Evolutionary conservation across 495 filamentous ascomycete species (phyloP), one percentile per base, ranked within the genome.

Genomic region (Podospora comata): DNA sequence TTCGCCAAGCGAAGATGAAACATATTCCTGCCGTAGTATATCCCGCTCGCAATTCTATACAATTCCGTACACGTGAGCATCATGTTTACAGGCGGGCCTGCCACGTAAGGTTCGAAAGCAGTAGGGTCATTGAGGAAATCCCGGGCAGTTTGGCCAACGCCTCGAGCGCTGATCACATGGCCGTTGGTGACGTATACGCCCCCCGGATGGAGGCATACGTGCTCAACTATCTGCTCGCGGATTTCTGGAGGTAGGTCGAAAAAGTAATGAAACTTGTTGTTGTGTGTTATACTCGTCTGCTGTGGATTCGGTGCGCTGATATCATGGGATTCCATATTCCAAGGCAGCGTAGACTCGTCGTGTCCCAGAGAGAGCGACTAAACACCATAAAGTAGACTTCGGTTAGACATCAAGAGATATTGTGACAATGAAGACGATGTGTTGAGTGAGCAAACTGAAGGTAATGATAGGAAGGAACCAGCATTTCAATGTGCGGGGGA

Each of bases 51-150:
- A 44, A 76, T 75, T 34, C 73, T 72, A 58, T 78, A 74, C 62
- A 79, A 70, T 65, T 76, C 68, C 53, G 73, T 67, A 27, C 69
- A 78, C 28, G 74, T 76, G 59, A 77, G 76, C 68, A 80, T 78
- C 30, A 78, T 48, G 63, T 68, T 67, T 7, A 76, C 9, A 16
- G 72, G 72, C 53, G 68, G 70, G n/a, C 28, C 58, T 58, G 55
- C 65, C 15, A 19, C 59, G 20, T 19, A 2, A 20, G 32, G 27
- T 16, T 48, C 13, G 39, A 32, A 32, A 32, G 30, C 7, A 5
- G 30, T 32, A 32, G 30, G 30, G 30, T 32, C 30, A 7, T 32
- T 32, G 4, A 32, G 7, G 30, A 34, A 0, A 11, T 62, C 7
- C 60, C 32, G 6, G 65, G n/a, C 11, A 26, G 9, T 62, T n/a